Percentiles rank a stretch among this genome's conserved stretches.
Conservation (phyloP, 495 filamentous ascomycete species). For the Penicillium tannophilum region DNA sequence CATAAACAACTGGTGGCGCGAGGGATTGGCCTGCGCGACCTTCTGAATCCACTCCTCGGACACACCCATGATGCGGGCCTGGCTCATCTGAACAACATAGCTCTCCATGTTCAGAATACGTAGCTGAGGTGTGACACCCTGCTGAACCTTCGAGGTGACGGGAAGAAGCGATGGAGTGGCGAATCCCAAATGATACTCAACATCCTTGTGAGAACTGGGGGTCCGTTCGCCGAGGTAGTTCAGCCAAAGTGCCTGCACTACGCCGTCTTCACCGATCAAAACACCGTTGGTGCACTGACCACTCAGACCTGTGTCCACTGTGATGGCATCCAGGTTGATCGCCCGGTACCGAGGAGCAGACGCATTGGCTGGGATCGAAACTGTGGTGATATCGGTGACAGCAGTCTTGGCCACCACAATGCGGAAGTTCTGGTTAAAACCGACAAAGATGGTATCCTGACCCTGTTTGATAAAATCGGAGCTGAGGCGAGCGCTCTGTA, state of each 20-base stretch:
- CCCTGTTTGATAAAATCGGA: slow-evolving; percentile 82
- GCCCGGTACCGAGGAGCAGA: slow-evolving; percentile 92
- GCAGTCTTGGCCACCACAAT: slow-evolving; percentile 93
- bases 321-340: slow-evolving; percentile 96
- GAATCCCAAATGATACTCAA: slow-evolving; percentile 95
- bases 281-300: slow-evolving; percentile 95
- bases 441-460: slow-evolving; percentile 90
- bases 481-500: slow-evolving; percentile 84
- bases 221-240: slow-evolving; percentile 92
- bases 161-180: slow-evolving; percentile 86
- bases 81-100: slow-evolving; percentile 93
- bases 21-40: slow-evolving; percentile 81
- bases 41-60: slow-evolving; percentile 92
- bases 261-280: slow-evolving; percentile 83
- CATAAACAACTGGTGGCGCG: slow-evolving; percentile 97
- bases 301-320: slow-evolving; percentile 89
- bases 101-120: slow-evolving; percentile 93
- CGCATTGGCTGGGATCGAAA: slow-evolving; percentile 91
- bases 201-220: slow-evolving; percentile 76
- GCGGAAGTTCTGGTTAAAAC: slow-evolving; percentile 93
- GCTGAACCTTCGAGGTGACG: slow-evolving; percentile 79
- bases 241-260: slow-evolving; percentile 92
- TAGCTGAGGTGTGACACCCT: slow-evolving; percentile 74
- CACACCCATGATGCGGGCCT: slow-evolving; percentile 97
- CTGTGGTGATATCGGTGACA: slow-evolving; percentile 96